These are phyloP conservation scores for Melocanna baccifera DNA, from an alignment of 176 grass and related monocot species.

Conservation along the genomic window DNA sequence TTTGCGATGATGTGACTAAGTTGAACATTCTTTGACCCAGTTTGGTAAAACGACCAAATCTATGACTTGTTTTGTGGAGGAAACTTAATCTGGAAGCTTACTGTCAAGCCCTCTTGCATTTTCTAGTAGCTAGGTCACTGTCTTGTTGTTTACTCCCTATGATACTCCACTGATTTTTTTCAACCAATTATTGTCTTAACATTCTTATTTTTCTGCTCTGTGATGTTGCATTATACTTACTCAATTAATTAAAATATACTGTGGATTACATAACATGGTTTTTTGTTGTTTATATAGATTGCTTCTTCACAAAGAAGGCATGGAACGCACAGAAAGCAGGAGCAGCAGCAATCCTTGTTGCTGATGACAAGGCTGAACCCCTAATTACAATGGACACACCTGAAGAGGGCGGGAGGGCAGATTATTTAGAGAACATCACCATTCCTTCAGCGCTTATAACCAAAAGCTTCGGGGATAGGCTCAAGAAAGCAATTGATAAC, in stretches of 20 bases:
- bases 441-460: conserved; percentile 68
- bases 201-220: conserved; percentile 3
- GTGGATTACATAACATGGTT: not conserved
- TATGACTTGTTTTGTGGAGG: not conserved
- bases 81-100: not conserved
- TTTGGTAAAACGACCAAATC: not conserved
- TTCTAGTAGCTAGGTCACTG: not conserved
- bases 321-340: conserved; percentile 70
- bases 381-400: conserved; percentile 75
- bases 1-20: not conserved
- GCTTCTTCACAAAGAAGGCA: conserved; percentile 69
- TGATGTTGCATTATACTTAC: not conserved
- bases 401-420: conserved; percentile 39
- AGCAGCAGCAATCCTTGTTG: conserved; percentile 65
- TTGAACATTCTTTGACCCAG: not conserved
- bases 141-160: not conserved
- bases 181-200: not conserved
- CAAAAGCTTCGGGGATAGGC: conserved; percentile 57
- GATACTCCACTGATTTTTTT: not conserved
- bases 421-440: conserved; percentile 69
- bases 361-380: conserved; percentile 63
- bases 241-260: not conserved
- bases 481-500: conserved; percentile 59
- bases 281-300: conserved; percentile 36
- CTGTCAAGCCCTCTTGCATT: not conserved